Conservation (phyloP, 257 asterid species). For the Thymus mandschuricus region DNA sequence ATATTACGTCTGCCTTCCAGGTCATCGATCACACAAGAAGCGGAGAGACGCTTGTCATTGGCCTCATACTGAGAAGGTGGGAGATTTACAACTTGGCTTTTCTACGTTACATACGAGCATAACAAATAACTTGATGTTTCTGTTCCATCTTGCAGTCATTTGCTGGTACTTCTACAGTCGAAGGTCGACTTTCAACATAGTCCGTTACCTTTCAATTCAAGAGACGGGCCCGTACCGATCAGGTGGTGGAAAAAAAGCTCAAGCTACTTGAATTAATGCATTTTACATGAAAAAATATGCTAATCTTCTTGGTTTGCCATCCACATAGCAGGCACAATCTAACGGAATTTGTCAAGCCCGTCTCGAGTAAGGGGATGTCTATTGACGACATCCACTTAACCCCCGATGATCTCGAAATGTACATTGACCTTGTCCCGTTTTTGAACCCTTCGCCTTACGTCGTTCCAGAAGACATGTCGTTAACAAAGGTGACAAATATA, state of each 20-base stretch:
- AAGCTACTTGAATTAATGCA: slow-evolving; percentile 18
- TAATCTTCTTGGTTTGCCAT: slow-evolving; percentile 27
- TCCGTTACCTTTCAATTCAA: slow-evolving; percentile 75
- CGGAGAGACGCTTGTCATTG: slow-evolving; percentile 95
- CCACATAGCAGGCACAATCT: slow-evolving; percentile 80
- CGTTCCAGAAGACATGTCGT: slow-evolving; percentile 97
- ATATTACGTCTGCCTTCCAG: slow-evolving; percentile 39
- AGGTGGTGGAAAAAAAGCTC: slow-evolving; percentile 49
- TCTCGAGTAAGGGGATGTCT: slow-evolving; percentile 84
- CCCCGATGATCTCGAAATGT: slow-evolving; percentile 92
- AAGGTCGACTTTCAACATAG: slow-evolving; percentile 96
- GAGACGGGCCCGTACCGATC: slow-evolving; percentile 77
- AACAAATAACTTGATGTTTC: not conserved
- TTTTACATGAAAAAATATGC: not conserved
- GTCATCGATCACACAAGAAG: slow-evolving; percentile 88
- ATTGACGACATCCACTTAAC: slow-evolving; percentile 80
- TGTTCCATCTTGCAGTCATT: slow-evolving; percentile 68
- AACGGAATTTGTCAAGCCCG: slow-evolving; percentile 91
- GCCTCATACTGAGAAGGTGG: slow-evolving; percentile 90
- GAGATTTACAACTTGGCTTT: slow-evolving; percentile 19
- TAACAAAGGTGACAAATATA: slow-evolving; percentile 70
- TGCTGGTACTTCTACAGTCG: slow-evolving; percentile 91
- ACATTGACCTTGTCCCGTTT: slow-evolving; percentile 91
- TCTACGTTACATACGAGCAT: not conserved
- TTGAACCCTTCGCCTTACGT: slow-evolving; percentile 91